A percentile compares a stretch with the other conserved stretches of the same genome.
These are phyloP conservation scores for Beauveria pseudobassiana DNA, from an alignment of 2,329 filamentous ascomycete species.

Conservation along the genomic window DNA sequence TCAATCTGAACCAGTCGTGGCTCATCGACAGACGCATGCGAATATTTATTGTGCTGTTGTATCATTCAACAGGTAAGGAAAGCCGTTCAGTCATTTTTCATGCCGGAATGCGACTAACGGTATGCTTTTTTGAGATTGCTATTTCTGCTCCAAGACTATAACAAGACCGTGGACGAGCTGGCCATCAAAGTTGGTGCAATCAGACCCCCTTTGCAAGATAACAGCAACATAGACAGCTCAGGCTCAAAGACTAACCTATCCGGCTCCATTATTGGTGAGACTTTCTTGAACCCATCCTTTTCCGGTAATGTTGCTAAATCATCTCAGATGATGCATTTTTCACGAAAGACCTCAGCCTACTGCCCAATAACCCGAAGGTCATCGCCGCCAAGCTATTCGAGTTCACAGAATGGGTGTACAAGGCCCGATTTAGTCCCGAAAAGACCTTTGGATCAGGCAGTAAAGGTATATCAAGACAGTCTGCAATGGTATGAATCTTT, in stretches of 20 bases:
- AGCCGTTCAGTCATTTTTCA: neutral
- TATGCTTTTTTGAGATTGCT: neutral
- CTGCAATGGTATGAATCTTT: too few relatives aligned
- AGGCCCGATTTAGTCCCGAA: too few relatives aligned
- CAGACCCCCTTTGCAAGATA: neutral
- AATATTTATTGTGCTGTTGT: neutral
- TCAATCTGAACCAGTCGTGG: neutral
- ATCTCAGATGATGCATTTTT: neutral
- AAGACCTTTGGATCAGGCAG: too few relatives aligned
- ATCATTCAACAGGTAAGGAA: conserved; percentile 3
- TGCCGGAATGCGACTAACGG: neutral
- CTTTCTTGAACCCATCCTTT: neutral
- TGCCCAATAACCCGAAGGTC: too few relatives aligned
- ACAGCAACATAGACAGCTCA: neutral
- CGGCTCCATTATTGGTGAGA: neutral
- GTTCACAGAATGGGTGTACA: too few relatives aligned
- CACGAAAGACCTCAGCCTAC: too few relatives aligned
- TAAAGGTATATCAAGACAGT: too few relatives aligned
- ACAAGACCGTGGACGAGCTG: neutral
- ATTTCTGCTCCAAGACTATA: neutral
- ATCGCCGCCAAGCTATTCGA: too few relatives aligned
- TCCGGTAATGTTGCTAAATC: neutral
- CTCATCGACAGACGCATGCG: neutral
- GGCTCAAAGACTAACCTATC: neutral
- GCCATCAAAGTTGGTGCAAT: neutral